phyloP scores from a whole-genome alignment of 192 early-diverging fungal species.

The Backusella mclennaniae region DNA sequence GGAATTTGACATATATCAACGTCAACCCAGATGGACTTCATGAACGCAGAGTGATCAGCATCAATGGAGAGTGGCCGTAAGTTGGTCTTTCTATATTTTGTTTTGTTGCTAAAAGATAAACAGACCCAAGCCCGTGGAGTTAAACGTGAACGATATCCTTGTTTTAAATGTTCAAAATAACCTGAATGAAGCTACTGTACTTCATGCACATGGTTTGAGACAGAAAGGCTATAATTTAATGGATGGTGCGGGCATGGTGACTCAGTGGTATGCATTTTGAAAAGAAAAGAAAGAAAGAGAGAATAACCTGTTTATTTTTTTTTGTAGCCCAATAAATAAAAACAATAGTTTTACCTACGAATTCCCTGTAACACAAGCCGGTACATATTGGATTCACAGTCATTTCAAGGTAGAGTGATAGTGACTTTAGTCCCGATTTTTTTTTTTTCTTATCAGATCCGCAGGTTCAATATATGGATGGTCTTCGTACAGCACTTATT shows the following conservation, averaged over 20 bases:
- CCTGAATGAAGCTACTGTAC: conserved; percentile 55
- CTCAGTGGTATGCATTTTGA: conserved; percentile 52
- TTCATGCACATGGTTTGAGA: conserved; percentile 81
- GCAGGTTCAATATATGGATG: conserved; percentile 75
- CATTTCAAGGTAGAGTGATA: conserved; percentile 49
- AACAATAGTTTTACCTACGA: conserved; percentile 69
- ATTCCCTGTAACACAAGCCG: conserved; percentile 64
- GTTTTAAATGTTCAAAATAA: conserved; percentile 50
- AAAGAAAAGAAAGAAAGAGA: not conserved
- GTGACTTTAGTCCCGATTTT: not conserved
- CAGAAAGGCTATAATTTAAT: conserved; percentile 62
- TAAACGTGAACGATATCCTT: conserved; percentile 42
- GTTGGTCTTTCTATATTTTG: conserved; percentile 12
- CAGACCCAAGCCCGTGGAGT: conserved; percentile 42
- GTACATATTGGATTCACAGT: conserved; percentile 86
- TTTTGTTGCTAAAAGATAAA: not conserved
- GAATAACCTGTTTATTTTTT: not conserved
- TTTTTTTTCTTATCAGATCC: not conserved
- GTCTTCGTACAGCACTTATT: conserved; percentile 70
- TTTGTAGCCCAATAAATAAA: conserved; percentile 56
- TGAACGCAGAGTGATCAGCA: conserved; percentile 61
- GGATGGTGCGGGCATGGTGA: conserved; percentile 71
- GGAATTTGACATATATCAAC: conserved; percentile 62
- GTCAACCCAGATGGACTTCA: conserved; percentile 64
- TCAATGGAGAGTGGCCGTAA: conserved; percentile 66